Base-by-base conservation (phyloP, 768 basidiomycete genomes). In the Sarcodon sp. region DNA sequence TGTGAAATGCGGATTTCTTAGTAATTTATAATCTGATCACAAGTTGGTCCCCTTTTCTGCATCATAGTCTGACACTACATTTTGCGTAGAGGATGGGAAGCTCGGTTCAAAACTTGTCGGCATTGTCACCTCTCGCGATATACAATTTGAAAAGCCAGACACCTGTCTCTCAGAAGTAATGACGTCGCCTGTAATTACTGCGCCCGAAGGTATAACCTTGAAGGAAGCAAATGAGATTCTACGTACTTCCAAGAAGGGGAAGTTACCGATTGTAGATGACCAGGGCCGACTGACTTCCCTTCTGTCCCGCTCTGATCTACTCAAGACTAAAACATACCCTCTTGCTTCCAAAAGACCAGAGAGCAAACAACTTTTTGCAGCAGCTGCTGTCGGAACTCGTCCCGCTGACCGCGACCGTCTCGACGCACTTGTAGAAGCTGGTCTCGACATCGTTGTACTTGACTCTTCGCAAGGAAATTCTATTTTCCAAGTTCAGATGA, bases 391-490 rank as follows among this genome's bases (percentile, higher is more conserved):
- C 51, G 94, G 96, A 47, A 99, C 94, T 0, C 87, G 94, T 16
- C 85, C 82, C 0, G 77, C 77, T 1, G 96, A 99, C 67, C 73
- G 78, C 35, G 88, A 89, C 1, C 82, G 94, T 36, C 82, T 99
- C 34, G 67, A 66, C 10, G 71, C 92, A 11, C 85, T 99, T 48
- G 89, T 83, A 34, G 87, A 94, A 34, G 93, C 96, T 3, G 96
- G 96, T 3, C 75, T 99, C 27, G 96, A 99, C 61, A 89, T 99
- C 50, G 86, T 92, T 54, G 71, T 96, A 18, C 73, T 99, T 53
- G 96, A 99, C 59, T 97, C 94, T 4, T 91, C 88, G 0, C 96
- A 99, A 64, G 96, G 96, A 48, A 96, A 98, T 69, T 96, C 92
- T 5, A 61, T 83, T 43, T 99, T 72, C 71, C 93, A 97, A 62